Evolutionary conservation across 1,139 yeast genomes (phyloP).

Genomic region (Trichomonascaceae sp.): DNA sequence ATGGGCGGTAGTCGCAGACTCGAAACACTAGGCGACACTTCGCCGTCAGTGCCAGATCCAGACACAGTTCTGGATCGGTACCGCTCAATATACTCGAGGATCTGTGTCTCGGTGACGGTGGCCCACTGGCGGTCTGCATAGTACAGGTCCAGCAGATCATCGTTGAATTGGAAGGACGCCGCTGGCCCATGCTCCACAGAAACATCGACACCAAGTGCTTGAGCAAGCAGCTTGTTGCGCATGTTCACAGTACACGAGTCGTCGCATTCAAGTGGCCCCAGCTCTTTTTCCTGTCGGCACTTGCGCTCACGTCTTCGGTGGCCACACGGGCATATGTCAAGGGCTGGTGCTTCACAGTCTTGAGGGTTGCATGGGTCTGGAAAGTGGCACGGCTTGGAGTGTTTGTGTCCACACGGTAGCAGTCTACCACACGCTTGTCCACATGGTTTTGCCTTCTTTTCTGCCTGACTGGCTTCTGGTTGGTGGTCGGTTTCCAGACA

Average conservation of each 20-base stretch:
- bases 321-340: conserved; percentile 53
- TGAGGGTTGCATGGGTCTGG: conserved; percentile 35
- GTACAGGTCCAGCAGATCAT: conserved; percentile 17
- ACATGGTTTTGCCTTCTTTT: conserved; percentile 24
- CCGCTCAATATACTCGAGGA: conserved; percentile 35
- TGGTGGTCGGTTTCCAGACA: no score
- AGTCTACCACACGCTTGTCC: conserved; percentile 43
- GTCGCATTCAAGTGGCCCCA: conserved; percentile 39
- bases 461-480: not conserved
- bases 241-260: conserved; percentile 52
- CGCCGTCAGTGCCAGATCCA: conserved; percentile 22
- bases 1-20: conserved; percentile 59
- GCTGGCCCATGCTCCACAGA: no score
- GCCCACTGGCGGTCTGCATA: conserved; percentile 21
- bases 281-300: conserved; percentile 2
- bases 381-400: conserved; percentile 47
- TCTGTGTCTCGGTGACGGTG: conserved; percentile 38
- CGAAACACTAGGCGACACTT: conserved; percentile 22
- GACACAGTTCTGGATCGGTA: no score
- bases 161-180: conserved; percentile 10
- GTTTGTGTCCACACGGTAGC: conserved; percentile 55
- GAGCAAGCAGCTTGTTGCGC: conserved; percentile 49
- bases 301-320: conserved; percentile 18
- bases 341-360: conserved; percentile 31
- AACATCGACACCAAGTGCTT: conserved; percentile 39